Base-by-base conservation (phyloP, 2,329 filamentous ascomycete genomes). In the Exophiala sp. region DNA sequence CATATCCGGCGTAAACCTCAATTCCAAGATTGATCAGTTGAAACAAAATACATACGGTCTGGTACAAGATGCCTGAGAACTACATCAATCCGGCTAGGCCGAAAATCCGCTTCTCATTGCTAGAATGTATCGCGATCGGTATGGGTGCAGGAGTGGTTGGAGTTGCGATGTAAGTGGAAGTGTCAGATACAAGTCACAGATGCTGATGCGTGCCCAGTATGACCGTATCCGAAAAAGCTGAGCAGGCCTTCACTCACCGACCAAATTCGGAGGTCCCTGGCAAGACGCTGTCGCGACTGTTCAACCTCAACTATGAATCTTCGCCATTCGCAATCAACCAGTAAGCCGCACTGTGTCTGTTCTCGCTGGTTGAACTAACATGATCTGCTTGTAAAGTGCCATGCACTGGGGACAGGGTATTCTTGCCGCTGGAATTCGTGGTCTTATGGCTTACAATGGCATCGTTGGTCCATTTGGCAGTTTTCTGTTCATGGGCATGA, bases 321-420 rank as follows among this genome's bases (percentile, higher is more conserved):
- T 57, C 66, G 42, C 49, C 54, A n/a, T 58, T 64, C 29, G 46
- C 65, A 3, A 53, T 68, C 21, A 69, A 68, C 42, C 54, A 63
- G 43, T 43, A 8, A 29, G 24, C 24, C 7, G 5, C 24, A 29
- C 7, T 29, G 24, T 29, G 7, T 8, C 24, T 29, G 24, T 29
- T 29, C 24, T 29, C 24, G 24, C 7, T 5, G 24, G 7, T 8
- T 29, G 24, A 4, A 8, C 24, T 29, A 8, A 29, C 24, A 29
- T 29, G 24, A 2, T 5, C 7, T 29, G 24, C 24, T 29, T 8
- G 24, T 29, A 8, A 29, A 29, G 24, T 29, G 7, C 58, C 7
- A 64, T 67, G 40, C 65, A 68, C 52, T 65, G 59, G 43, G 63
- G 65, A 4, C 61, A 66, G 60, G 66, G 65, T n/a, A 65, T 68